Evolutionary conservation across 225 moss, liverwort and hornwort genomes (phyloP), one percentile per base, ranked within the genome.

Genomic region (Bryoerythrophyllum caledonicum): DNA sequence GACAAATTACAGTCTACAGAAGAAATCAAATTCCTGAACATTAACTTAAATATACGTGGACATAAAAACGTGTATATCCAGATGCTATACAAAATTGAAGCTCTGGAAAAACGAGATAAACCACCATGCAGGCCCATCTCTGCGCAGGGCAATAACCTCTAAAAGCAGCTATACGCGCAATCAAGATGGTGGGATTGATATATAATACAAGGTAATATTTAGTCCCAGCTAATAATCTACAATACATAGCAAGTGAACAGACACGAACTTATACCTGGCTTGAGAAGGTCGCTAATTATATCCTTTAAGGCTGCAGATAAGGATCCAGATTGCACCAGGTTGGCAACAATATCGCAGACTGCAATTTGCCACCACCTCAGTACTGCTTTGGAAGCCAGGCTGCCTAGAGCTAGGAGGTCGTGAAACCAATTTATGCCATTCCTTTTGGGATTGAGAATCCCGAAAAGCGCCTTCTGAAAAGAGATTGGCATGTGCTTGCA

Each of bases 321-420:
- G 54, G 19, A 88, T 72, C 74, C 84, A 40, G 82, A 75, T 72
- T 79, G 72, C 74, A 83, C 79, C 77, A 99, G 76, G 70, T 89
- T 81, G 15, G 76, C 76, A 48, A 95, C 67, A 24, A 99, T 80
- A 44, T 78, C 82, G 59, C 43, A 66, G 32, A 78, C 75, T 28
- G 95, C 95, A 62, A 81, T 91, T 77, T 95, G 93, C 99, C 95
- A 99, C 90, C 93, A 86, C 68, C 99, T 91, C 65, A 90, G 85
- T 24, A 99, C 91, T 40, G 91, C 83, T 68, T 80, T 83, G 53
- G 94, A 89, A 16, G 91, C 78, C 72, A 86, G 79, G 27, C 82
- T 86, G 82, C 91, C 89, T 81, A 93, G 76, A 27, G 79, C 68
- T 14, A 90, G 67, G 71, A 99, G 74, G 43, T 88, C 81, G 64